Evolutionary conservation across 495 filamentous ascomycete genomes (phyloP), one percentile per base, ranked within the genome.

Genomic region (Glutinoglossum americanum): DNA sequence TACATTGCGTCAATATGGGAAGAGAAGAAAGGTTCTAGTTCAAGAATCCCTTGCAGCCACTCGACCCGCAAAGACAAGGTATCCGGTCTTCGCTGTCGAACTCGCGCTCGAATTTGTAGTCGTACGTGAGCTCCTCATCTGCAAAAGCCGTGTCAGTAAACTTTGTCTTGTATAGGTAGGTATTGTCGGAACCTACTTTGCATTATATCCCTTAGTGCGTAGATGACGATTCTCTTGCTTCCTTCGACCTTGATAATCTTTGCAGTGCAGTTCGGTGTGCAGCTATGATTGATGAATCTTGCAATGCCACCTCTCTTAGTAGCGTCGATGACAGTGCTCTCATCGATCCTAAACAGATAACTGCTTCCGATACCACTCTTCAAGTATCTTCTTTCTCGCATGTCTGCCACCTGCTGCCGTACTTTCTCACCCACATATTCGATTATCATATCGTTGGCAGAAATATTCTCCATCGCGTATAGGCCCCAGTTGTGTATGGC

Each of bases 221-320:
- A 99, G 67, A 99, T 99, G 65, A 97, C 93, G 66, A 99, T 99
- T 35, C 92, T 78, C 74, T 95, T 96, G 68, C 84, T 95, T n/a
- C 93, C 92, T 67, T 99, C 92, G 32, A 96, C 93, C 69, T 92
- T 93, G 73, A 99, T 99, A 69, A 99, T 99, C 71, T 99, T 99
- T 58, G 92, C 92, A 51, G 92, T 99, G 69, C 92, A 99, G 66
- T 97, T 97, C 1, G 92, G 92, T 65, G 84, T 93, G 70, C 92
- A 99, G 68, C 85, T 90, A 67, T 99, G 92, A 67, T 99, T 99
- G 75, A 99, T 99, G 69, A 99, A 99, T 51, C 92, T 76, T 17
- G 92, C 92, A 71, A 99, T 97, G 21, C 92, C 93, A 33, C 92
- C 92, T 69, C 90, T 85, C 74, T 99, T 99, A 32, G 92, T 98